Conservation (phyloP, 2,329 filamentous ascomycete genomes). For the Fusarium secorum region DNA sequence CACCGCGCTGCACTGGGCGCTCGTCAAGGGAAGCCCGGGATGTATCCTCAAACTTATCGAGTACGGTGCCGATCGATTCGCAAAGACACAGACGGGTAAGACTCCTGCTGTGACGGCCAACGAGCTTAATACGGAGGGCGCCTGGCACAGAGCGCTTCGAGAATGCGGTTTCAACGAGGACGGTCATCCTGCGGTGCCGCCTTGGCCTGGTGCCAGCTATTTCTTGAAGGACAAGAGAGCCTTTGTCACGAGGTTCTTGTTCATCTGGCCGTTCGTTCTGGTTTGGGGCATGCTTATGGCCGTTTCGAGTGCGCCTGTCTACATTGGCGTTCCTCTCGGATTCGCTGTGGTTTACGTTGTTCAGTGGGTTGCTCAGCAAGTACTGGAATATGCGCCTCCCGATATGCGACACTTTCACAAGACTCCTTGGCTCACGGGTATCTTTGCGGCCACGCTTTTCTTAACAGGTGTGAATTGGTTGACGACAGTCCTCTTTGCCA, state of each 20-base stretch:
- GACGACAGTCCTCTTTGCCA: conserved; percentile 61
- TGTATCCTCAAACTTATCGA: conserved; percentile 95
- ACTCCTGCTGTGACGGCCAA: conserved; percentile 84
- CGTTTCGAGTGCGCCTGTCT: conserved; percentile 77
- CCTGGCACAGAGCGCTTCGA: conserved; percentile 83
- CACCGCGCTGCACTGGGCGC: conserved; percentile 93
- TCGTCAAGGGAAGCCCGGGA: conserved; percentile 89
- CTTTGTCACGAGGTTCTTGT: conserved; percentile 86
- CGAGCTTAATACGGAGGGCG: conserved; percentile 85
- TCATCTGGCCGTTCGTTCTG: conserved; percentile 84
- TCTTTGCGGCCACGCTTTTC: conserved; percentile 88
- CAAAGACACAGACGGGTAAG: conserved; percentile 88
- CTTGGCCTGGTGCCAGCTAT: conserved; percentile 76
- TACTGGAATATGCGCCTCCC: conserved; percentile 81
- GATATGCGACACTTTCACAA: conserved; percentile 92
- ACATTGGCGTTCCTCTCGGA: conserved; percentile 76
- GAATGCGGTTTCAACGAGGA: conserved; percentile 86
- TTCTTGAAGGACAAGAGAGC: conserved; percentile 78
- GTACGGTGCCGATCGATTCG: conserved; percentile 93
- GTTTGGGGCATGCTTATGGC: conserved; percentile 76
- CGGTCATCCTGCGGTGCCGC: conserved; percentile 72
- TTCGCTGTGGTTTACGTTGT: conserved; percentile 72
- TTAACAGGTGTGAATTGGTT: conserved; percentile 81
- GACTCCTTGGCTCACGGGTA: conserved; percentile 94
- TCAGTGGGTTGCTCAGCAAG: conserved; percentile 79